These are phyloP conservation scores for Penicillium sp. DNA, from an alignment of 2,329 filamentous ascomycete species.

Conservation along the genomic window DNA sequence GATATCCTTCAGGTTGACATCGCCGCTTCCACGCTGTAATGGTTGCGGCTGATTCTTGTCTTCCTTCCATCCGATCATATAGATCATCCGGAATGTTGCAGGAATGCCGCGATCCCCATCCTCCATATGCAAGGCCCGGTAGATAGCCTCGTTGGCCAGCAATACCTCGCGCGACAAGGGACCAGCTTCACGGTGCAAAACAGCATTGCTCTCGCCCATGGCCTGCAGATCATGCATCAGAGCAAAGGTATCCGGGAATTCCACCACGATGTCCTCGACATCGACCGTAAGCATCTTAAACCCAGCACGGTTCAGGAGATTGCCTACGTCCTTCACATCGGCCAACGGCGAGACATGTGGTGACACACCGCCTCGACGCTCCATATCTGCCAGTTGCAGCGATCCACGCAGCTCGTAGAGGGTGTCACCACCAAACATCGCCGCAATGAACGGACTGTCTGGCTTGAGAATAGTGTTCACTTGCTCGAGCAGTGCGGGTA, in stretches of 20 bases:
- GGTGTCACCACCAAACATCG: constrained; percentile 94
- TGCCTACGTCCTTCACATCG: constrained; percentile 86
- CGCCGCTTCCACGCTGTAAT: constrained; percentile 73
- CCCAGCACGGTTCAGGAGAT: constrained; percentile 75
- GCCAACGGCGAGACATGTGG: constrained; percentile 88
- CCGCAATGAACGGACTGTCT: constrained; percentile 85
- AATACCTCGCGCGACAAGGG: constrained; percentile 75
- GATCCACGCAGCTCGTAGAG: constrained; percentile 91
- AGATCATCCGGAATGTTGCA: constrained; percentile 91
- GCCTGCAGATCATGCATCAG: constrained; percentile 91
- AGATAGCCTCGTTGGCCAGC: constrained; percentile 82
- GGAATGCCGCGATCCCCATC: constrained; percentile 63
- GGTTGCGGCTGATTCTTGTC: constrained; percentile 73
- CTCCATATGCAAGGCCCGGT: constrained; percentile 80
- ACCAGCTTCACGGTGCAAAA: constrained; percentile 77
- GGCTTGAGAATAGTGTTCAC: constrained; percentile 85
- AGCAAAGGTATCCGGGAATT: constrained; percentile 84
- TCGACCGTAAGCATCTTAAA: constrained; percentile 97
- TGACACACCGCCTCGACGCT: constrained; percentile 83
- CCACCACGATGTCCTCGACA: constrained; percentile 93
- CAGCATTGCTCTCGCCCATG: constrained; percentile 93
- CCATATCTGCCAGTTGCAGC: constrained; percentile 85
- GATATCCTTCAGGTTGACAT: constrained; percentile 84
- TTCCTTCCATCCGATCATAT: constrained; percentile 98
- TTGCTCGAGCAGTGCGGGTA: constrained; percentile 77